These are phyloP conservation scores for Mycena leptocephala DNA, from an alignment of 768 basidiomycete genomes.

Conservation along the genomic window DNA sequence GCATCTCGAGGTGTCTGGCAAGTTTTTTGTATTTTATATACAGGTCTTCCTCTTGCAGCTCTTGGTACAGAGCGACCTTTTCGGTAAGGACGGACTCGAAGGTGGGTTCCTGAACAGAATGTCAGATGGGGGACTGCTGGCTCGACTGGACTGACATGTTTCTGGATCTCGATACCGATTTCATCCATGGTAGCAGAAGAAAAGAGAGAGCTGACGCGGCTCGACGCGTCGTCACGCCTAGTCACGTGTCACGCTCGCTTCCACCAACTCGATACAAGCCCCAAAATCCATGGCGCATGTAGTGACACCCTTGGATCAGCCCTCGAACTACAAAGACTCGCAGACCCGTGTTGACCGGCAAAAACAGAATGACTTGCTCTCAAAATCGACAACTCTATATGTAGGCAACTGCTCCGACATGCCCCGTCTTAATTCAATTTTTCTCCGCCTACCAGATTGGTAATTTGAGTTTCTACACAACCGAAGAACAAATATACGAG, in stretches of 20 bases:
- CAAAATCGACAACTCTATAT: slow-evolving; percentile 92
- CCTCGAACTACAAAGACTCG: slow-evolving; percentile 97
- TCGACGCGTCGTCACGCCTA: slow-evolving; percentile 61
- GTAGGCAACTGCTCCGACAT: slow-evolving; percentile 70
- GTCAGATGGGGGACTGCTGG: slow-evolving; percentile 14
- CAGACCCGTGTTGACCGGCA: slow-evolving; percentile 86
- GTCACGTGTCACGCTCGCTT: not conserved
- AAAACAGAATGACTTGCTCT: slow-evolving; percentile 85
- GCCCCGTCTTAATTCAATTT: slow-evolving; percentile 13
- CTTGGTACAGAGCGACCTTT: slow-evolving; percentile 89
- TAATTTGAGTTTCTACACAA: slow-evolving; percentile 95
- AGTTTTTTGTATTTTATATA: slow-evolving; percentile 99
- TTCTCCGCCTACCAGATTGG: slow-evolving; percentile 72
- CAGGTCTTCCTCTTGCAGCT: slow-evolving; percentile 93
- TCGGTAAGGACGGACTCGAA: slow-evolving; percentile 91
- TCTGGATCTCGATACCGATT: slow-evolving; percentile 88
- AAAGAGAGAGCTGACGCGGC: slow-evolving; percentile 65
- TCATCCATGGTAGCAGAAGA: slow-evolving; percentile 79
- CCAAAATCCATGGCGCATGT: slow-evolving; percentile 82
- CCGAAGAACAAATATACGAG: slow-evolving; percentile 97
- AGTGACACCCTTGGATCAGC: slow-evolving; percentile 89
- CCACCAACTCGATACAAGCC: not conserved
- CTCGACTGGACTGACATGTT: slow-evolving; percentile 70
- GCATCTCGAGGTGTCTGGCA: slow-evolving; percentile 94
- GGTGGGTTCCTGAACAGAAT: slow-evolving; percentile 82